Conservation (phyloP, 257 asterid genomes). For the Solanum pennellii region DNA sequence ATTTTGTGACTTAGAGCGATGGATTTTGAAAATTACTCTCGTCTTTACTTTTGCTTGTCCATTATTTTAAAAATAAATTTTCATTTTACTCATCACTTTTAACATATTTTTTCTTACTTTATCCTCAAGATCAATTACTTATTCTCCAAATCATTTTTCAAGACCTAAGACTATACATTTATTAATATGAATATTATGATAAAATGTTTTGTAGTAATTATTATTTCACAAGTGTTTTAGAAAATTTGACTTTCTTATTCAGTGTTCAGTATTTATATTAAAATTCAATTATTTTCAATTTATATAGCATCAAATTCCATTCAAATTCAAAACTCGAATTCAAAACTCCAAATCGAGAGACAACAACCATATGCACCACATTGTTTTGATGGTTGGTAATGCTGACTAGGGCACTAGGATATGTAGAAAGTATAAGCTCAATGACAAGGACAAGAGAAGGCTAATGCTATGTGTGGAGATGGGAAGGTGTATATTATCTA, state of each 20-base stretch:
- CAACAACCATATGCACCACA: background rate
- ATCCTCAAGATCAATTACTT: too few species aligned
- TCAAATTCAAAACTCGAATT: too few species aligned
- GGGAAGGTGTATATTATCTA: background rate
- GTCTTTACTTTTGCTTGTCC: background rate
- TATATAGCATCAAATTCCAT: accelerated
- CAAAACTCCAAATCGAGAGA: too few species aligned
- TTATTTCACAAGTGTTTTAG: too few species aligned
- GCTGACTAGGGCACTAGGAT: background rate
- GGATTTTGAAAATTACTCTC: background rate
- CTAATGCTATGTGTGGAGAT: background rate
- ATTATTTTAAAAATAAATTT: too few species aligned
- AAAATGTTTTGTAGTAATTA: too few species aligned
- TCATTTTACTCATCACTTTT: background rate
- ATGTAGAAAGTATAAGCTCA: background rate
- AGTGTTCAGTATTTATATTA: background rate
- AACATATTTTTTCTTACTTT: background rate
- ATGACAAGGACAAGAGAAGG: background rate
- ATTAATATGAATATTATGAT: too few species aligned
- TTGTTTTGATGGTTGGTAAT: background rate
- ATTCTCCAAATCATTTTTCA: too few species aligned
- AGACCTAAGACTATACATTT: background rate
- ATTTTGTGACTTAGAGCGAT: background rate
- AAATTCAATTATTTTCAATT: too few species aligned
- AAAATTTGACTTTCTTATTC: too few species aligned